Conservation (phyloP, 768 basidiomycete genomes). For the Kwoniella botswanensis region DNA sequence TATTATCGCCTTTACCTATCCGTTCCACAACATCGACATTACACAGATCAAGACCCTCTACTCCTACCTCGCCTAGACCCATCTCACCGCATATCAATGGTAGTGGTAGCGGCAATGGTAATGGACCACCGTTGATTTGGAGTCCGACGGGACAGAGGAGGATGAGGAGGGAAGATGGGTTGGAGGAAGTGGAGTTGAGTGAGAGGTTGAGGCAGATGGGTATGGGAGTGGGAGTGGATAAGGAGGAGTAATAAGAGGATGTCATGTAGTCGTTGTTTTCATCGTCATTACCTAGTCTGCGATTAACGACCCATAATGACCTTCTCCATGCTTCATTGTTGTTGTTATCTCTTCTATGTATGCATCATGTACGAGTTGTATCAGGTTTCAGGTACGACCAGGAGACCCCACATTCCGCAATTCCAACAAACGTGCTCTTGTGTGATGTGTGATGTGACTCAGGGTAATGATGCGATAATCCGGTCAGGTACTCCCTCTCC, state of each 20-base stretch:
- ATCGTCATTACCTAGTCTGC: neutral
- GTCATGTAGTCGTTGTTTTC: neutral
- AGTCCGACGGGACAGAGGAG: constrained; percentile 10
- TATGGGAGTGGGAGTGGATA: constrained; percentile 2
- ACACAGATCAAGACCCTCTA: neutral
- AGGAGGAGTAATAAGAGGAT: neutral
- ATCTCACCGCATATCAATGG: neutral
- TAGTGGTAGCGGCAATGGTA: neutral
- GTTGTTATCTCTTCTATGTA: neutral
- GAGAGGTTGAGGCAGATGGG: constrained; percentile 39
- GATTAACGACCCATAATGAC: too few species aligned
- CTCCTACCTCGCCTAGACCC: constrained; percentile 11
- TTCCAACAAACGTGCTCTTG: constrained; percentile 13
- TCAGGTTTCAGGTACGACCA: neutral
- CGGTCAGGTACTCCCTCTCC: constrained; percentile 6
- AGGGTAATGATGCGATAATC: neutral
- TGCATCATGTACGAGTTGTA: too few species aligned
- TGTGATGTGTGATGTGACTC: neutral
- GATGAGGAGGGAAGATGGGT: constrained; percentile 32
- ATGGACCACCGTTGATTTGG: constrained; percentile 15
- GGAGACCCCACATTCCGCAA: constrained; percentile 1
- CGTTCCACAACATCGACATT: neutral
- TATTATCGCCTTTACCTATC: constrained; percentile 8
- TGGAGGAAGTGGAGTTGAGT: constrained; percentile 47
- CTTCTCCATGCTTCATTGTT: too few species aligned